These are phyloP conservation scores for Boletus subparvulus DNA, from an alignment of 768 basidiomycete species.

Conservation along the genomic window DNA sequence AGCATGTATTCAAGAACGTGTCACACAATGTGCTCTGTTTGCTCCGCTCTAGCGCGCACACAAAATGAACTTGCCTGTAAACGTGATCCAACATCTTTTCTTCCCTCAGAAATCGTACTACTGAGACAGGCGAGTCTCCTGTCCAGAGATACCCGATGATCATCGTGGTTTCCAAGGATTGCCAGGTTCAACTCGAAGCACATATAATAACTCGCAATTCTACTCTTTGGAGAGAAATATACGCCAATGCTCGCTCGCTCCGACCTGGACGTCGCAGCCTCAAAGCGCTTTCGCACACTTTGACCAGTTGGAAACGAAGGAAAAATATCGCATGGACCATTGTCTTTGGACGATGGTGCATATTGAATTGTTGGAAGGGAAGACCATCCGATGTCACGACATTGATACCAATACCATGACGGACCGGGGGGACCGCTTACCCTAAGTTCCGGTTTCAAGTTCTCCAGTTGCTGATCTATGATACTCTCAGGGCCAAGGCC, in stretches of 20 bases:
- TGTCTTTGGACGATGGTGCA: not conserved
- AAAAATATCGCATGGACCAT: not conserved
- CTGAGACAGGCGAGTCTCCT: not conserved
- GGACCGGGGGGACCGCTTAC: not conserved
- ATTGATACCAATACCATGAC: not conserved
- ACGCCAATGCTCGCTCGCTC: not conserved
- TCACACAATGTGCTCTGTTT: not conserved
- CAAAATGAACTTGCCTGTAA: not conserved
- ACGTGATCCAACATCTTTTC: not conserved
- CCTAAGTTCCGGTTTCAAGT: not conserved
- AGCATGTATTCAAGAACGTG: not conserved
- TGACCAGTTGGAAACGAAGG: not conserved
- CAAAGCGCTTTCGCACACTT: not conserved
- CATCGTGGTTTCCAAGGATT: not conserved
- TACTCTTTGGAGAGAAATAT: not conserved
- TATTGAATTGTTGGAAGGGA: not conserved
- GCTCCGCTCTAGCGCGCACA: not conserved
- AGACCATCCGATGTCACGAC: not conserved
- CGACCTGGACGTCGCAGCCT: not conserved
- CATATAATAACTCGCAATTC: not conserved
- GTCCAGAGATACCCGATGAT: not conserved
- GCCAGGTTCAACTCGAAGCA: not conserved
- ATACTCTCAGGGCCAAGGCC: conserved; percentile 62
- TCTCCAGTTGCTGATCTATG: no score
- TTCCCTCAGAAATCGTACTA: not conserved